These are phyloP conservation scores for Hypoxylon perforatum DNA, from an alignment of 495 filamentous ascomycete species.

Conservation along the genomic window DNA sequence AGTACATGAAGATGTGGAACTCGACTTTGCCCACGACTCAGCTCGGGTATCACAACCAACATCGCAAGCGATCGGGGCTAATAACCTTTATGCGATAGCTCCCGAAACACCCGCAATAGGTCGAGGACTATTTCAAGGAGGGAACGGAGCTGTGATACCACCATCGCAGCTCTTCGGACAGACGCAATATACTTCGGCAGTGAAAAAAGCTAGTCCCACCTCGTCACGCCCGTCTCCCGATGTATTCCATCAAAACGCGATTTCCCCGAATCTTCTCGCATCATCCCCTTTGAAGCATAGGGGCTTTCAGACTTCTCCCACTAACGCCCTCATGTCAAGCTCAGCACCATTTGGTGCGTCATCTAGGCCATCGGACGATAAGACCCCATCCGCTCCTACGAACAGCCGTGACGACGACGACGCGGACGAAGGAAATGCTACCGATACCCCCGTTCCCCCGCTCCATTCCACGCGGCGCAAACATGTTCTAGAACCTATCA, in stretches of 20 bases:
- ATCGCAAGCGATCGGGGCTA: constrained; percentile 20
- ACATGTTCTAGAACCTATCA: constrained; percentile 39
- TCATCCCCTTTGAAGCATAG: constrained; percentile 59
- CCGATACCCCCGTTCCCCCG: constrained; percentile 22
- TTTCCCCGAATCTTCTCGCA: constrained; percentile 50
- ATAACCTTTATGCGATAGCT: background rate
- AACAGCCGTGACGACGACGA: constrained; percentile 20
- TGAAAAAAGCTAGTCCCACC: constrained; percentile 57
- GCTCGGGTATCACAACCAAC: constrained; percentile 19
- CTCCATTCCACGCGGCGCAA: constrained; percentile 15
- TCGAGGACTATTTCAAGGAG: constrained; percentile 54
- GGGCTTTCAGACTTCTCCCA: constrained; percentile 52
- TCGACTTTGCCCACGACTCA: background rate
- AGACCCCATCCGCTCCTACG: constrained; percentile 28
- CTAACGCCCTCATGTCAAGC: constrained; percentile 47
- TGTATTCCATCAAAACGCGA: constrained; percentile 48
- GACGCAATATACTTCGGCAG: constrained; percentile 57
- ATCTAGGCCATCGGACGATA: constrained; percentile 26
- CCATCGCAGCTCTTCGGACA: constrained; percentile 58
- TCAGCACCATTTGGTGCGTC: constrained; percentile 33
- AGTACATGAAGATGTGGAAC: constrained; percentile 18
- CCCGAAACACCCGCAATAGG: constrained; percentile 58
- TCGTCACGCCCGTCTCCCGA: constrained; percentile 61
- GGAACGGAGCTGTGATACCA: constrained; percentile 47
- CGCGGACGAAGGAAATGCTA: constrained; percentile 19